These are phyloP conservation scores for Cylindrotheca closterium DNA, from an alignment of 108 stramenopile species.

Conservation along the genomic window DNA sequence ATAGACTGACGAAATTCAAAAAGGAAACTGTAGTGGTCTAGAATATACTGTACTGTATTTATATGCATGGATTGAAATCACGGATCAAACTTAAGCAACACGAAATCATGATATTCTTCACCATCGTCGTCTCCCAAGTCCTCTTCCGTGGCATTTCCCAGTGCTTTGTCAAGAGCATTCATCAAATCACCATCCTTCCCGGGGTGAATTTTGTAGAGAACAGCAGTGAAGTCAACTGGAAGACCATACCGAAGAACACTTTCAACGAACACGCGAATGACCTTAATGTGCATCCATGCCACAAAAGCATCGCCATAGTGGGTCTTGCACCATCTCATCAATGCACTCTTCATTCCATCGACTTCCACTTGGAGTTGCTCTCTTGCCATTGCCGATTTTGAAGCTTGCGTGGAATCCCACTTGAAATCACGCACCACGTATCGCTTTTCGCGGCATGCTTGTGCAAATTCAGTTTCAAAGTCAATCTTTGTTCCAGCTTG, in stretches of 20 bases:
- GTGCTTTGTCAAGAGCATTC: conserved; percentile 70
- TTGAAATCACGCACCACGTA: conserved; percentile 87
- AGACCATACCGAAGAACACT: conserved; percentile 95
- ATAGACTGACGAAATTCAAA: background rate
- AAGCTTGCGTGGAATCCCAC: conserved; percentile 80
- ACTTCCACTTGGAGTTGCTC: conserved; percentile 88
- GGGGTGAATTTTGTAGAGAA: conserved; percentile 78
- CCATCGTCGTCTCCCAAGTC: conserved; percentile 52
- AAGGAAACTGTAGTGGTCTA: background rate
- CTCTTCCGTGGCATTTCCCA: conserved; percentile 62
- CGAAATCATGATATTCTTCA: conserved; percentile 87
- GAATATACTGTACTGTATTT: no score
- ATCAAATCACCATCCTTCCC: conserved; percentile 74
- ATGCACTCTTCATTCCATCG: conserved; percentile 82
- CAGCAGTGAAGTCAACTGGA: conserved; percentile 93
- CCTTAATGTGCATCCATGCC: conserved; percentile 98
- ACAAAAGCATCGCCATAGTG: conserved; percentile 97
- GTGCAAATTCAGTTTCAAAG: conserved; percentile 83
- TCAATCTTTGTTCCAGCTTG: conserved; percentile 82
- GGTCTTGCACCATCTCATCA: conserved; percentile 96
- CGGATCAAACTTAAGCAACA: conserved; percentile 87
- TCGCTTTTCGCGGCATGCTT: conserved; percentile 87
- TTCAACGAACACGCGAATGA: conserved; percentile 96
- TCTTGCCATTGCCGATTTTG: conserved; percentile 70
- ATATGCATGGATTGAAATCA: conserved; percentile 22